Evolutionary conservation across 2,329 filamentous ascomycete genomes (phyloP), one percentile per base, ranked within the genome.

Genomic region (Penicillium sp.): DNA sequence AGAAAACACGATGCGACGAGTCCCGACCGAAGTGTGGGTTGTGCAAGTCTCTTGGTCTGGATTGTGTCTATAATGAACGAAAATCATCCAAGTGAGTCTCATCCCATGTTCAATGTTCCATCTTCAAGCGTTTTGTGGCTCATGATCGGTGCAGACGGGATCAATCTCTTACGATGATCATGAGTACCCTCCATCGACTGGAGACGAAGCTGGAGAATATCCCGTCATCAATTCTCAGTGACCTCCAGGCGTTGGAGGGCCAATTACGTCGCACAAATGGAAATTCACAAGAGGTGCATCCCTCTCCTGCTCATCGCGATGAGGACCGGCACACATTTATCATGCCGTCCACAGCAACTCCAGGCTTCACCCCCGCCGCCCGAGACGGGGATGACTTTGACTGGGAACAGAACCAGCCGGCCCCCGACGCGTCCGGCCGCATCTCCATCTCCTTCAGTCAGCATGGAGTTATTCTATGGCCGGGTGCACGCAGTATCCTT

Each of bases 1-100:
- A 83, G 67, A 85, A 85, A 72, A 84, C 82, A 19, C 72, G 82
- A 73, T 85, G 83, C 69, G 83, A 85, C 62, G 83, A 84, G 70
- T 83, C 83, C 60, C 75, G 80, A 35, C 83, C 83, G 52, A 75
- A 70, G 61, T 85, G 83, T 64, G 82, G 82, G 33, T 76, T 83
- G 52, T 85, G 83, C 71, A 81, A 79, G 64, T 71, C 75, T 14
- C 77, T 81, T 48, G 80, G 80, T 7, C 62, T 82, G 35, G 80
- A 83, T 19, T 85, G 83, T 70, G 77, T 78, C 46, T 85, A 84
- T 67, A 81, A 82, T 62, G 80, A 83, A 67, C 80, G 82, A 59
- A 83, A 83, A 66, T 76, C 80, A 13, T 84, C 82, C 40, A 84
- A 84, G 80, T 82, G 67, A 59, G 76, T 68, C 30, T n/a, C 14